Evolutionary conservation across 2,329 filamentous ascomycete species (phyloP).

Genomic region (Helminthosporium solani): DNA sequence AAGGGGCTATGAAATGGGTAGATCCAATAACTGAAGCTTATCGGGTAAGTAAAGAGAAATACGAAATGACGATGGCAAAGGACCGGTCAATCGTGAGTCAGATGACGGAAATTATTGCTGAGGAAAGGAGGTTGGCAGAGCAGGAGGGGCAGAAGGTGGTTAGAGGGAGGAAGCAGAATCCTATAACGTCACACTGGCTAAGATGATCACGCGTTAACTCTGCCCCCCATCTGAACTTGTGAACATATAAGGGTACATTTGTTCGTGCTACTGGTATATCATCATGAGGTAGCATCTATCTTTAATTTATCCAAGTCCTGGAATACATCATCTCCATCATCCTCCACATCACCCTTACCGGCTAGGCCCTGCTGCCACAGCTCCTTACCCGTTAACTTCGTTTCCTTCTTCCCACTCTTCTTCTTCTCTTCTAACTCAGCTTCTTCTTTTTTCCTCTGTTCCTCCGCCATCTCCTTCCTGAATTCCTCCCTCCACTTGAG

Average conservation of each 20-base stretch:
- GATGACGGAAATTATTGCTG: constrained; percentile 51
- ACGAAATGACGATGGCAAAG: constrained; percentile 26
- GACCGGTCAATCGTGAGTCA: constrained; percentile 37
- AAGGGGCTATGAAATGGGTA: constrained; percentile 31
- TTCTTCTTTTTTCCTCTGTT: constrained; percentile 57
- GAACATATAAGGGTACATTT: constrained; percentile 24
- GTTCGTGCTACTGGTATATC: not conserved
- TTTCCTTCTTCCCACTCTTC: constrained; percentile 59
- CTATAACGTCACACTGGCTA: constrained; percentile 15
- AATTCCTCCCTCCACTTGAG: constrained; percentile 79
- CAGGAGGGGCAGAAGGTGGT: constrained; percentile 39
- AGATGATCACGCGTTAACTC: constrained; percentile 17
- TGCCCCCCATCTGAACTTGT: not conserved
- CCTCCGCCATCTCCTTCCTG: constrained; percentile 75
- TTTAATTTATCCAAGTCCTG: constrained; percentile 44
- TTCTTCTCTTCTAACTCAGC: constrained; percentile 71
- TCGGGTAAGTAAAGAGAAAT: constrained; percentile 13
- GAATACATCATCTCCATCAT: constrained; percentile 63
- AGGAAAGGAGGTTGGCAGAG: constrained; percentile 49
- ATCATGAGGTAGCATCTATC: constrained; percentile 48
- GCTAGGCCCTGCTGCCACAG: constrained; percentile 52
- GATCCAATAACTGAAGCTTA: constrained; percentile 24
- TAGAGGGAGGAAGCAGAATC: constrained; percentile 27
- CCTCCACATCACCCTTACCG: constrained; percentile 57
- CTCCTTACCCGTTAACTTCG: constrained; percentile 68